Evolutionary conservation across 305 asterid species (phyloP).

Genomic region (Fraxinus baroniana): DNA sequence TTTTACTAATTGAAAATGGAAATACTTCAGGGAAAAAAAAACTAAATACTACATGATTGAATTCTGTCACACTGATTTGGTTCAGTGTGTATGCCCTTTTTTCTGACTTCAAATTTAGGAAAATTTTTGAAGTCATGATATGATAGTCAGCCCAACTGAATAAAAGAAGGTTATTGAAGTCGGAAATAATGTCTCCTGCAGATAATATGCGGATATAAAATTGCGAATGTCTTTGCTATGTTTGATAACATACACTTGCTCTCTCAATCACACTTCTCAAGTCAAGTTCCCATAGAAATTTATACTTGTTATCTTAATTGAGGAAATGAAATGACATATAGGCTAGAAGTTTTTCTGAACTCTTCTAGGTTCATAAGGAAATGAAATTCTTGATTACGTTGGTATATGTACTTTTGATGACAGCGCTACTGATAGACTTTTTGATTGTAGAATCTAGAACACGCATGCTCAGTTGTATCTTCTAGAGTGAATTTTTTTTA

Average conservation of each 20-base stretch:
- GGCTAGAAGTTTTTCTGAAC: not conserved
- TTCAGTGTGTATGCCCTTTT: not conserved
- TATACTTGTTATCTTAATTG: not conserved
- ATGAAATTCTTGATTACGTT: not conserved
- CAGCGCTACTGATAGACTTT: not conserved
- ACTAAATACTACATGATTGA: not conserved
- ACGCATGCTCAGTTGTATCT: not conserved
- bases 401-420: not conserved
- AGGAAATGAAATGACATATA: not conserved
- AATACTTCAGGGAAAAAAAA: not conserved
- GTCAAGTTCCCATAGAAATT: not conserved
- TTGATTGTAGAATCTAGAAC: not conserved
- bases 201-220: no score
- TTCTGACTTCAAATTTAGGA: not conserved
- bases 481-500: not conserved
- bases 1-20: not conserved
- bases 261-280: not conserved
- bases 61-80: not conserved
- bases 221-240: not conserved
- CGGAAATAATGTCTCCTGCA: not conserved
- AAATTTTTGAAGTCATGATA: not conserved
- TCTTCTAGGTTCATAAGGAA: not conserved
- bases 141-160: not conserved
- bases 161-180: no score
- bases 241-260: not conserved